Evolutionary conservation across 2,329 filamentous ascomycete species (phyloP).

Genomic region (Ophiostoma ulmi): DNA sequence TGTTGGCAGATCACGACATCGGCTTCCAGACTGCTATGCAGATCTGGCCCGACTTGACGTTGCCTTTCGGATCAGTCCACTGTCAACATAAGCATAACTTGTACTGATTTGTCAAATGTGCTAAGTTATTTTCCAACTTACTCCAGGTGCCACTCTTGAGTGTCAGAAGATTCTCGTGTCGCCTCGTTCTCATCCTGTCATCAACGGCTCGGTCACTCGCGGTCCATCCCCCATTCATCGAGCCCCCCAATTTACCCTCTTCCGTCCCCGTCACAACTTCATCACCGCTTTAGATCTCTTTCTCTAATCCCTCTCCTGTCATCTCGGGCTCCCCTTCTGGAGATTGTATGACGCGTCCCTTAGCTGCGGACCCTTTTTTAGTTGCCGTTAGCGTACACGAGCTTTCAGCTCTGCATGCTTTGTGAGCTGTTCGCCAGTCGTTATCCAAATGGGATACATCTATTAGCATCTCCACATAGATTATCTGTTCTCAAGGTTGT

Average conservation of each 20-base stretch:
- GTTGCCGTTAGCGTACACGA: background rate
- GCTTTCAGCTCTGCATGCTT: background rate
- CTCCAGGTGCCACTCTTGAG: background rate
- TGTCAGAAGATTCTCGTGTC: background rate
- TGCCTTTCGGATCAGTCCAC: too few relatives aligned
- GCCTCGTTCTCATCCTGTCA: background rate
- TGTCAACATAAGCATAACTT: too few relatives aligned
- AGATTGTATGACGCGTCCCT: constrained; percentile 13
- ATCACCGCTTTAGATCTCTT: background rate
- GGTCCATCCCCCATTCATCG: background rate
- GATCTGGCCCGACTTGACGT: background rate
- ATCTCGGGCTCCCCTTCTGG: background rate
- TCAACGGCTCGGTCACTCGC: background rate
- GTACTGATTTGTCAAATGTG: background rate
- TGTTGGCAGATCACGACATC: background rate
- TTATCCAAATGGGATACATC: background rate
- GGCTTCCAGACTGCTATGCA: background rate
- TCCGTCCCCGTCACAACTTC: background rate
- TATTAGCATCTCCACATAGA: background rate
- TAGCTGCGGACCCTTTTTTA: constrained; percentile 11
- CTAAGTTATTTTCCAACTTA: background rate
- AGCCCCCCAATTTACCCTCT: background rate
- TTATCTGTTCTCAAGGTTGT: background rate
- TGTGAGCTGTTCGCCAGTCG: background rate
- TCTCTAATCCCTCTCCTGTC: background rate